Percentiles rank a stretch among this genome's conserved stretches.
Evolutionary conservation across 1,284 basidiomycete species (phyloP).

Genomic region (Exsudoporus floridanus): DNA sequence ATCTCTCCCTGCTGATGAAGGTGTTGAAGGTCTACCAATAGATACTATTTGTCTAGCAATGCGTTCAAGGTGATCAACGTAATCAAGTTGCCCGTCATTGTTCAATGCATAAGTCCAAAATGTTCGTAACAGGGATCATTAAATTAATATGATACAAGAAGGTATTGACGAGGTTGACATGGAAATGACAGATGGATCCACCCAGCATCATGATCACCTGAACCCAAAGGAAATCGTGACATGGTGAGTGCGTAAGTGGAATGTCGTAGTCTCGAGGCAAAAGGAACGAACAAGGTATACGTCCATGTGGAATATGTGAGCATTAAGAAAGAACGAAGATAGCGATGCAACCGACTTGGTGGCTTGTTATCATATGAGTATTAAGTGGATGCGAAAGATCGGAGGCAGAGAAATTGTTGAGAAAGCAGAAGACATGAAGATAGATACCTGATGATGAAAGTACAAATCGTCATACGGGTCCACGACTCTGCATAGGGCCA

Average conservation of each 20-base stretch:
- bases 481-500: constrained; percentile 35
- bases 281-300: constrained; percentile 8
- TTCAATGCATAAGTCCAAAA: not conserved
- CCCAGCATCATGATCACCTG: constrained; percentile 9
- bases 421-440: constrained; percentile 19
- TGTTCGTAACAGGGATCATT: constrained; percentile 7
- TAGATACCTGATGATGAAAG: constrained; percentile 26
- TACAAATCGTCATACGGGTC: constrained; percentile 18
- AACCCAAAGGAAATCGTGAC: constrained; percentile 18
- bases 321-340: constrained; percentile 30
- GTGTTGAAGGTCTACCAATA: constrained; percentile 25
- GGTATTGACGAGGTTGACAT: constrained; percentile 22
- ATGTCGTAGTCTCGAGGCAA: constrained; percentile 8
- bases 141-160: constrained; percentile 28
- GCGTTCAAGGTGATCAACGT: not conserved
- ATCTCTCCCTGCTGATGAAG: constrained; percentile 54
- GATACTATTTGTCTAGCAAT: not conserved
- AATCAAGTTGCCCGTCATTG: not conserved
- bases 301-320: constrained; percentile 25
- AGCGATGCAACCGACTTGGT: constrained; percentile 21
- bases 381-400: constrained; percentile 25
- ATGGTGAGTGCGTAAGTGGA: constrained; percentile 18
- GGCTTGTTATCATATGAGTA: constrained; percentile 20
- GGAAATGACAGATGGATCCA: constrained; percentile 14
- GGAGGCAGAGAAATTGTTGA: constrained; percentile 14